Base-by-base conservation (phyloP, 2,329 filamentous ascomycete genomes). In the Simplicillium sp. region DNA sequence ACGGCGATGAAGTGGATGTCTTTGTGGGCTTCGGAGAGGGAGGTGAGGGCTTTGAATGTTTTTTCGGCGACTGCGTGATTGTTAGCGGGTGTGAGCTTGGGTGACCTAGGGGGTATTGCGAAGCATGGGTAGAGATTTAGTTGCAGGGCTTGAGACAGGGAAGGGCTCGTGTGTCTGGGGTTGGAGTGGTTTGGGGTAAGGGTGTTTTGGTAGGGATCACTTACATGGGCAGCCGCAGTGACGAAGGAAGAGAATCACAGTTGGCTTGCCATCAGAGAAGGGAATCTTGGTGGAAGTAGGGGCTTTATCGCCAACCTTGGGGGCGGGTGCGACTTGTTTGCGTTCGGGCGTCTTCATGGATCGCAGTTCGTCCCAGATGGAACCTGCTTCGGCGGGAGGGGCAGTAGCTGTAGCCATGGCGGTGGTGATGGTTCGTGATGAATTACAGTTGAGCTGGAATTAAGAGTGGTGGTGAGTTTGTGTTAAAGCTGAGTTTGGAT, bases 201-300 rank as follows among this genome's bases (percentile, higher is more conserved):
- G 7, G 5, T 16, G 13, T 28, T 36, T 29, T 31, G 14, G 7
- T 9, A 11, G 12, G 18, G 20, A 12, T n/a, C 9, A 59, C 71
- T 54, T 70, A 83, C 82, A 85, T 11, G 82, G 82, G 62, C 82
- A 85, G 29, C 82, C 83, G 55, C 82, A 87, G 56, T 87, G 82
- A 29, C 83, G 69, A 6, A 87, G 67, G 52, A 87, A 87, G 13
- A 77, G 70, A 15, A 87, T 60, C 2, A 87, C 55, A 0, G 72
- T 75, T 1, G 77, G 76, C 50, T 73, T 77, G 17, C 64, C 61
- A 34, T 66, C 58, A 1, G 73, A 70, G n/a, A 83, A 58, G 7
- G 55, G 53, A 6, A 85, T 61, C 44, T 68, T 66, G 18, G 65
- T 48, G 20, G 73, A 68, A 6, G 64, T 65, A 1, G 80, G 81